Conservation (phyloP, 2,329 filamentous ascomycete species). For the Stachybotrys echinatus region DNA sequence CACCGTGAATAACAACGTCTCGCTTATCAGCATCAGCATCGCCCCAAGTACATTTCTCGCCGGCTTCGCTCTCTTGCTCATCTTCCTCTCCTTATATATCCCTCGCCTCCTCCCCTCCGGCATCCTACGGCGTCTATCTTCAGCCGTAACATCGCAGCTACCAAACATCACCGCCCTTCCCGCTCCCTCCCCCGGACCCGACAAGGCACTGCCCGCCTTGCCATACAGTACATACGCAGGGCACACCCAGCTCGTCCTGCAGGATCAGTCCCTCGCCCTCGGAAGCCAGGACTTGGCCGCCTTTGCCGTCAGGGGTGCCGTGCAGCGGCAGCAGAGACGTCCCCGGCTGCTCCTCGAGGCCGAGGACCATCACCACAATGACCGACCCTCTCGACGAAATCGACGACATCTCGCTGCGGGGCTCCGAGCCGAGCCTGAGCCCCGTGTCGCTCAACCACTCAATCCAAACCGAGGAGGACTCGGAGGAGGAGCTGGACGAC, state of each 20-base stretch:
- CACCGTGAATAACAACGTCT: slow-evolving; percentile 57
- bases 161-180: slow-evolving; percentile 4
- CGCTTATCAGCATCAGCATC: slow-evolving; percentile 53
- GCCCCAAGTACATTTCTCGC: slow-evolving; percentile 54
- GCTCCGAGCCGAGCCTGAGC: slow-evolving; percentile 42
- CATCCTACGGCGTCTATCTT: slow-evolving; percentile 14
- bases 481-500: slow-evolving; percentile 19
- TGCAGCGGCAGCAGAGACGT: too few species aligned
- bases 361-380: slow-evolving; percentile 9
- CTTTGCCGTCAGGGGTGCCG: too few species aligned
- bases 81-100: slow-evolving; percentile 46
- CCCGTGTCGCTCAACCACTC: slow-evolving; percentile 24
- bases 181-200: slow-evolving; percentile 4
- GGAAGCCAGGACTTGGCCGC: slow-evolving; percentile 18
- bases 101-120: slow-evolving; percentile 27
- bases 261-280: slow-evolving; percentile 25
- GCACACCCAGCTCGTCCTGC: slow-evolving; percentile 21
- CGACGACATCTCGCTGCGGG: slow-evolving; percentile 46
- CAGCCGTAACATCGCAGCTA: slow-evolving; percentile 12
- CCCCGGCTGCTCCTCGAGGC: too few species aligned
- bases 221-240: slow-evolving; percentile 9
- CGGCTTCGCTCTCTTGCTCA: slow-evolving; percentile 41
- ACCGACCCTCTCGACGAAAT: slow-evolving; percentile 33
- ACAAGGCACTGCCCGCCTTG: slow-evolving; percentile 20
- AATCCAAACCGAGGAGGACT: slow-evolving; percentile 27